Base-by-base conservation (phyloP, 1,284 basidiomycete genomes). In the Peniophora sp. region DNA sequence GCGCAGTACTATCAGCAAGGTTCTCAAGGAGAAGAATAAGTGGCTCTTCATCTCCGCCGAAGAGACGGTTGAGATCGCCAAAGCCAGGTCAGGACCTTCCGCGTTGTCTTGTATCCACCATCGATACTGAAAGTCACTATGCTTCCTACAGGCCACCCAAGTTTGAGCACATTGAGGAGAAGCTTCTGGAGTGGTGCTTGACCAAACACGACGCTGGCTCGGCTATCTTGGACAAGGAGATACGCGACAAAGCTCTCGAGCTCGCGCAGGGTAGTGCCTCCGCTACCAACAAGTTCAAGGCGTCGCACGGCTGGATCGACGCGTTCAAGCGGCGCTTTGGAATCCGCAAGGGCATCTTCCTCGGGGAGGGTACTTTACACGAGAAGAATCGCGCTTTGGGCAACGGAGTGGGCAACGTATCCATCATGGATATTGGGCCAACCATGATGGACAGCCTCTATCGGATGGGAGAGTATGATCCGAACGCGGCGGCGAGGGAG, bases 1-100 rank as follows among this genome's bases (percentile, higher is more conserved):
- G 64, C 83, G 92, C 47, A 92, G 88, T 66, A 95, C 92, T n/a
- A 88, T 95, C 62, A 90, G 86, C 68, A 94, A 95, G 70, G 94
- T 93, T 56, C 74, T 95, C 55, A 94, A 93, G 63, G 71, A 88
- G 60, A 89, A 88, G 67, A 74, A 78, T 15, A 83, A 83, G 58
- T 95, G 92, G 92, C 68, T 93, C 60, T 79, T 77, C 53, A 76
- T 89, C 47, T 69, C 74, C 14, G 75, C 78, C 49, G 75, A 79
- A 55, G 77, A 79, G 52, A 73, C 72, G 50, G 67, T 77, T 52
- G 71, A 75, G 44, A 73, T 81, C 44, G 75, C 81, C 14, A 86
- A 85, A 59, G 76, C 85, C 62, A 76, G 85, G 87, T 84, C 62
- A 59, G 68, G 55, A 3, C n/a, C n/a, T 24, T 44, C n/a, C 18